These are phyloP conservation scores for Zoysia japonica DNA, from an alignment of 176 grass and related monocot species.

Conservation along the genomic window DNA sequence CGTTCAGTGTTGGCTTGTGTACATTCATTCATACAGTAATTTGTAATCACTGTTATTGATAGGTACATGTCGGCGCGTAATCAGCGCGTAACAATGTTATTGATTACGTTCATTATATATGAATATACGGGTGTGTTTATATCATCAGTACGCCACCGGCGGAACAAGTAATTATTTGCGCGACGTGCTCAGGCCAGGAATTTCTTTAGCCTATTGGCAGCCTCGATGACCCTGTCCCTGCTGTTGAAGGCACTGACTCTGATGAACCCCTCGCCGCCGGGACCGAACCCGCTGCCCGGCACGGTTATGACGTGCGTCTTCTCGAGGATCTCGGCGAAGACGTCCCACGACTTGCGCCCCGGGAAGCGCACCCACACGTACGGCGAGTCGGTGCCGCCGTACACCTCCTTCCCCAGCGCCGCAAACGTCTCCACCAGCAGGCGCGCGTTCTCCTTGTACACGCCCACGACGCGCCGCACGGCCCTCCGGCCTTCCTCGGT, in stretches of 20 bases:
- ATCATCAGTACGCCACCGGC: too few species aligned
- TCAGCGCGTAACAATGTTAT: conserved; percentile 13
- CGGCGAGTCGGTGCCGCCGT: conserved; percentile 82
- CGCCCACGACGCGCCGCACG: conserved; percentile 44
- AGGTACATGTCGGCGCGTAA: background rate
- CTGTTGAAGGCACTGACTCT: conserved; percentile 83
- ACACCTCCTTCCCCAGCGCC: conserved; percentile 67
- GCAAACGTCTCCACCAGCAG: conserved; percentile 68
- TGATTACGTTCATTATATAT: background rate
- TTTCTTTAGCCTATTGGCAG: conserved; percentile 59
- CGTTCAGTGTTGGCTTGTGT: too few species aligned
- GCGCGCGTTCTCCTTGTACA: conserved; percentile 79
- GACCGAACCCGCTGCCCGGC: conserved; percentile 80
- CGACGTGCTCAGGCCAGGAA: conserved; percentile 45
- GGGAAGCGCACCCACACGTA: conserved; percentile 94
- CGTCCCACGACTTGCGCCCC: conserved; percentile 71
- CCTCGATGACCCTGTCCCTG: conserved; percentile 67
- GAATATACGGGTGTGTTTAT: background rate
- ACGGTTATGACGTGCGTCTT: conserved; percentile 86
- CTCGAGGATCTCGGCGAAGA: conserved; percentile 84
- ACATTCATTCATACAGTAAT: too few species aligned
- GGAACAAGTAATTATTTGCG: background rate
- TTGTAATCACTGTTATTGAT: too few species aligned
- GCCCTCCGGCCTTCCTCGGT: conserved; percentile 56
- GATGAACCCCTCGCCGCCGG: conserved; percentile 88